phyloP scores from a whole-genome alignment of 2,329 filamentous ascomycete species.

The Nothomitra cinnamomea region DNA sequence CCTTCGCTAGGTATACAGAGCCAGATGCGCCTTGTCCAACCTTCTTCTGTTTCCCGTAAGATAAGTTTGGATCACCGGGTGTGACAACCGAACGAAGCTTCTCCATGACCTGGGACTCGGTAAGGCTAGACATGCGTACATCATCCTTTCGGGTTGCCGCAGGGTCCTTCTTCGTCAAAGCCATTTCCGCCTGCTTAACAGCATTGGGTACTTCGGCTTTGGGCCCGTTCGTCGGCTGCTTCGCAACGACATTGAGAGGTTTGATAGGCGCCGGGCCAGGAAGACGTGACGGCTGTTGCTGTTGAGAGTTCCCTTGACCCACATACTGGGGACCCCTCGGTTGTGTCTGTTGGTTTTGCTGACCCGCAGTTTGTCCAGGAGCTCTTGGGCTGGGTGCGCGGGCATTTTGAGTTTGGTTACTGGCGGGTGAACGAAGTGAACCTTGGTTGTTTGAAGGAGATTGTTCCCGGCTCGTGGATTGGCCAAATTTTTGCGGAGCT shows the following conservation, averaged over 20 bases:
- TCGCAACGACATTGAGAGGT: constrained; percentile 60
- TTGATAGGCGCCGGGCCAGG: constrained; percentile 27
- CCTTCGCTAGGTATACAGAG: constrained; percentile 92
- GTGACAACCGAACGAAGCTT: constrained; percentile 88
- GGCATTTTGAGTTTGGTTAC: background rate
- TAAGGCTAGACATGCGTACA: constrained; percentile 97
- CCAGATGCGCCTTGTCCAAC: constrained; percentile 97
- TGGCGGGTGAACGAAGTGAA: background rate
- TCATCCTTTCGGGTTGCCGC: constrained; percentile 67
- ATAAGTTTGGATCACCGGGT: constrained; percentile 83
- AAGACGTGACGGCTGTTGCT: constrained; percentile 5
- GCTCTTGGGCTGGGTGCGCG: constrained; percentile 63
- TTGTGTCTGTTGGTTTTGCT: constrained; percentile 31
- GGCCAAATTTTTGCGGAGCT: background rate
- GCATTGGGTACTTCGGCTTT: constrained; percentile 36
- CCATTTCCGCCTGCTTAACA: constrained; percentile 78
- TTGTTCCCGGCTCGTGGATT: background rate
- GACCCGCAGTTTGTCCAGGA: constrained; percentile 45
- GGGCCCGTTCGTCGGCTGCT: constrained; percentile 31
- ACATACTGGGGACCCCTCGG: constrained; percentile 33
- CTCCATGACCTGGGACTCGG: constrained; percentile 91
- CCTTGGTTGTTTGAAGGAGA: constrained; percentile 3
- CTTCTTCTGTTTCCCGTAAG: constrained; percentile 99
- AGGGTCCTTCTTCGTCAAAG: constrained; percentile 66
- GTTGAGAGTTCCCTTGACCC: constrained; percentile 53